Evolutionary conservation across 208 protist genomes (phyloP).

Genomic region (Angomonas desouzai): DNA sequence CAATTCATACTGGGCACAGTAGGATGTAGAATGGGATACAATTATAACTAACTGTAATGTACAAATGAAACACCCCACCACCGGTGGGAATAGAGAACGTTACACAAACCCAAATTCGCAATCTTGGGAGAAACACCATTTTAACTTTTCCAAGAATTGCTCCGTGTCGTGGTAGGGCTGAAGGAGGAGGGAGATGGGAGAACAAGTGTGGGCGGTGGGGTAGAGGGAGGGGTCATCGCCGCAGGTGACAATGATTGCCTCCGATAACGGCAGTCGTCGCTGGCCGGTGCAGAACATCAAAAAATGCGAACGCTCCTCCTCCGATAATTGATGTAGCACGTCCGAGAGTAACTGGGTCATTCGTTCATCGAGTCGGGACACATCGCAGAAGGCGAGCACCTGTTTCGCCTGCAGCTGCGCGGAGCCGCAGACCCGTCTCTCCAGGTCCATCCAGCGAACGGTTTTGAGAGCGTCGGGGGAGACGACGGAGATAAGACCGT

Average conservation of each 20-base stretch:
- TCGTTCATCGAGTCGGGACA: conserved; percentile 32
- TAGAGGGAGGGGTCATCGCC: conserved; percentile 70
- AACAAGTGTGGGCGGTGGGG: conserved; percentile 88
- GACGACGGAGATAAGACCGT: conserved; percentile 63
- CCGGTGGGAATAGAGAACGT: not conserved
- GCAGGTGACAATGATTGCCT: conserved; percentile 73
- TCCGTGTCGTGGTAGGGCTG: conserved; percentile 60
- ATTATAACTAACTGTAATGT: too few species aligned
- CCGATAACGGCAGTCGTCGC: conserved; percentile 71
- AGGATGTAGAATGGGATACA: too few species aligned
- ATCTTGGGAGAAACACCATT: conserved; percentile 60
- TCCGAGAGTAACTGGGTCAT: conserved; percentile 52
- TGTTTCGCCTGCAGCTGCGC: conserved; percentile 47
- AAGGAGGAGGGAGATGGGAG: conserved; percentile 78
- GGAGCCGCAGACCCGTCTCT: conserved; percentile 73
- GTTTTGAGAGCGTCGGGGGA: conserved; percentile 37
- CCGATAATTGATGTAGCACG: conserved; percentile 50
- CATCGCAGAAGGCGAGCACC: conserved; percentile 67
- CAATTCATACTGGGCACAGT: too few species aligned
- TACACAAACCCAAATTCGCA: conserved; percentile 83
- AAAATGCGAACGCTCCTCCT: conserved; percentile 59
- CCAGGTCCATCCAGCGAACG: conserved; percentile 81
- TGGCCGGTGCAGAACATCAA: conserved; percentile 86
- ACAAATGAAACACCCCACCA: too few species aligned
- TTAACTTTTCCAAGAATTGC: conserved; percentile 53